Conservation (phyloP, 768 basidiomycete species). For the Podaxis sp. region DNA sequence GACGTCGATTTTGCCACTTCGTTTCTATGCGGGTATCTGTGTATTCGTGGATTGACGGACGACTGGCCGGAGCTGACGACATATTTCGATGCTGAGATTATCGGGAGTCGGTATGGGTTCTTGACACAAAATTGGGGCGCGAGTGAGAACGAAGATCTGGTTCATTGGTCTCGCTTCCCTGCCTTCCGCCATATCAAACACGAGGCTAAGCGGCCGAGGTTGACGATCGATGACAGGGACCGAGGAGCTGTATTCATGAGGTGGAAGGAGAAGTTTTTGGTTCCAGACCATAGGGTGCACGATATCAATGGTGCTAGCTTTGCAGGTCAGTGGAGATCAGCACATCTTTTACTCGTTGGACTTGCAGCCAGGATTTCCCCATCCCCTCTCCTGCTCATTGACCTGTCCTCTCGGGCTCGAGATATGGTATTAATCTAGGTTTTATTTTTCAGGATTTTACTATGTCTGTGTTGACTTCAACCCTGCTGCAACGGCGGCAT, state of each 20-base stretch:
- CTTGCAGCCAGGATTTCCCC: not conserved
- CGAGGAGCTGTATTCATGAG: slow-evolving; percentile 90
- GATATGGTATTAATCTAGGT: not conserved
- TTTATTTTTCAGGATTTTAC: slow-evolving; percentile 74
- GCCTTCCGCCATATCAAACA: slow-evolving; percentile 81
- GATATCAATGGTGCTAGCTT: slow-evolving; percentile 96
- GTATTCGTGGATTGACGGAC: slow-evolving; percentile 89
- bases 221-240: slow-evolving; percentile 77
- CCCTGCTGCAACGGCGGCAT: slow-evolving; percentile 37
- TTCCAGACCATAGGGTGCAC: slow-evolving; percentile 91
- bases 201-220: slow-evolving; percentile 74
- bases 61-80: slow-evolving; percentile 96
- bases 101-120: slow-evolving; percentile 89
- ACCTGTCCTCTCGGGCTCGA: not conserved
- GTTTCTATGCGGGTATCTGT: slow-evolving; percentile 87
- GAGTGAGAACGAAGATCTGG: slow-evolving; percentile 85
- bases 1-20: slow-evolving; percentile 89
- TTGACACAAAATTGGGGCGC: slow-evolving; percentile 91
- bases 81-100: slow-evolving; percentile 96
- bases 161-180: slow-evolving; percentile 94
- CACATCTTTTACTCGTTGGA: not conserved
- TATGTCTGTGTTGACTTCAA: slow-evolving; percentile 94
- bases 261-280: slow-evolving; percentile 95
- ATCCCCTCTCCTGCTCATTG: not conserved
- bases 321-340: slow-evolving; percentile 62